Evolutionary conservation across 169 alveolate species (phyloP).

Genomic region (Plasmodium gonderi): DNA sequence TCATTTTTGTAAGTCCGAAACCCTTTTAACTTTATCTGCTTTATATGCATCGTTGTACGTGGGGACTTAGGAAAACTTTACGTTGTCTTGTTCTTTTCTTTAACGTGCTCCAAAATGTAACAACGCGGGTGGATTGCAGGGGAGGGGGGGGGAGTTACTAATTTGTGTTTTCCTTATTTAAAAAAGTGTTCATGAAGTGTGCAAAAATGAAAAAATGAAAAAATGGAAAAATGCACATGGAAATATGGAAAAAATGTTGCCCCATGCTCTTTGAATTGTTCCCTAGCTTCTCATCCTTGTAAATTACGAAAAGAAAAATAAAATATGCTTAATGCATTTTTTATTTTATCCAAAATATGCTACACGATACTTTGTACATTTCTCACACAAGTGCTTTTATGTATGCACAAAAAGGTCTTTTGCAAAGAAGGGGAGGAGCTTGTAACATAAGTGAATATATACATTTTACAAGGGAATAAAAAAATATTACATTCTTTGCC

Average conservation of each 20-base stretch:
- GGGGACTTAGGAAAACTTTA: not conserved
- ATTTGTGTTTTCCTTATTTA: not conserved
- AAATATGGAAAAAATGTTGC: not conserved
- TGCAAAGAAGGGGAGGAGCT: not conserved
- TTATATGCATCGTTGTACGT: slow-evolving; percentile 83
- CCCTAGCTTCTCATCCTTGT: not conserved
- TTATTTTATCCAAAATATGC: not conserved
- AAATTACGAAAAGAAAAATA: not conserved
- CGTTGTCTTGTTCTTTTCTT: not conserved
- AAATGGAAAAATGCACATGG: not conserved
- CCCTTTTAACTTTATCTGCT: slow-evolving; percentile 87
- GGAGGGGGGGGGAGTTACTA: not conserved
- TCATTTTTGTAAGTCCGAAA: slow-evolving; percentile 88
- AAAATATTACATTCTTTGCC: not conserved
- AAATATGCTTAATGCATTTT: not conserved
- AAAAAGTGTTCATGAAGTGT: not conserved
- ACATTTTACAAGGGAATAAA: not conserved
- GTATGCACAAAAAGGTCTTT: not conserved
- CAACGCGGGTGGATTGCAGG: too few relatives aligned
- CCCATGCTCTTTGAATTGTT: not conserved
- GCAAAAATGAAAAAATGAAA: not conserved
- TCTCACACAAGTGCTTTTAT: not conserved
- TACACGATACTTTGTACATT: not conserved
- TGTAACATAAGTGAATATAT: not conserved
- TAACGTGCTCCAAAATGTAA: not conserved